Conservation (phyloP, 305 asterid species). For the Fraxinus xanthoxyloides region DNA sequence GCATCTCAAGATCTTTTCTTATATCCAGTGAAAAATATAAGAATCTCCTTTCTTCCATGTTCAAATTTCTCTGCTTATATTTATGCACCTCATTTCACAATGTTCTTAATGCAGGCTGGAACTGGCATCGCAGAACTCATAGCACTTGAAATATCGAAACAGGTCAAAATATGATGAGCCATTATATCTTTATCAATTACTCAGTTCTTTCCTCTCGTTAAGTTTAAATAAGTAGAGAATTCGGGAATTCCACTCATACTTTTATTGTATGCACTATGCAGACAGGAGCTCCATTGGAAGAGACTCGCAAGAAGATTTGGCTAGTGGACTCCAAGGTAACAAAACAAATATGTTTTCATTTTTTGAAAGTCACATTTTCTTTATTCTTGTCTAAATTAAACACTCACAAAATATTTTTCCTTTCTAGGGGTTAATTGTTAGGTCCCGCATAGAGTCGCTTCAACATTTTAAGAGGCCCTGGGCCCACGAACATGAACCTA, state of each 20-base stretch:
- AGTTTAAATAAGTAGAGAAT: background rate
- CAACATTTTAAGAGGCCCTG: slow-evolving; percentile 96
- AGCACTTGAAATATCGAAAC: slow-evolving; percentile 92
- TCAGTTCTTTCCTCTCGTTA: slow-evolving; percentile 16
- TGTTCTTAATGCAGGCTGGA: slow-evolving; percentile 72
- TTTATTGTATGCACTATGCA: slow-evolving; percentile 25
- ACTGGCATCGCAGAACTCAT: slow-evolving; percentile 98
- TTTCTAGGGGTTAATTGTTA: slow-evolving; percentile 74
- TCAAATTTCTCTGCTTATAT: background rate
- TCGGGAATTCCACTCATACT: background rate
- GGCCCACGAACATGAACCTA: slow-evolving; percentile 96
- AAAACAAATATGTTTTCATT: background rate
- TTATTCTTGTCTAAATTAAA: slow-evolving; percentile 6
- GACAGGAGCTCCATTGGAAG: slow-evolving; percentile 87
- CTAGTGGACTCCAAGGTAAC: slow-evolving; percentile 91
- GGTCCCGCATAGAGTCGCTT: slow-evolving; percentile 76
- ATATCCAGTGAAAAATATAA: background rate
- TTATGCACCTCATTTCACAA: slow-evolving; percentile 1
- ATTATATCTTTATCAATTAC: slow-evolving; percentile 11
- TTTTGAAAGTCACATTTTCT: background rate
- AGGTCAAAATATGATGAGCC: slow-evolving; percentile 43
- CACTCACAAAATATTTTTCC: background rate
- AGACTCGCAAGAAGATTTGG: slow-evolving; percentile 88
- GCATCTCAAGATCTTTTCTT: background rate
- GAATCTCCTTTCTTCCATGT: background rate